Evolutionary conservation across 495 filamentous ascomycete species (phyloP), one percentile per base, ranked within the genome.

Genomic region (Penicillium odoratum): DNA sequence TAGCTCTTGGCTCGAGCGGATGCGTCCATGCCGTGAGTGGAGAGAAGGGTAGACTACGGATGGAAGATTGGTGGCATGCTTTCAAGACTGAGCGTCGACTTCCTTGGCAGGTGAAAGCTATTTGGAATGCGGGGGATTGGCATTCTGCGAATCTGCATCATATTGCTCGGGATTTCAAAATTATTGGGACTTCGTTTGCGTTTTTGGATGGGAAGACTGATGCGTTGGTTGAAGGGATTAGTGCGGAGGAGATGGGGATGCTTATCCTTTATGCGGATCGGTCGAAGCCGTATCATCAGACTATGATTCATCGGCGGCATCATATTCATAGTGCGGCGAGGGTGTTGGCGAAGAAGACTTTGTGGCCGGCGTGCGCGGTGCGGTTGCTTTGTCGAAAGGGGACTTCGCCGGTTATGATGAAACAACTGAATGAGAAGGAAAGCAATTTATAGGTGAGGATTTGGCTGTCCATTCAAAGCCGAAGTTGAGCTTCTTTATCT

Each of bases 1-100:
- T 65, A 5, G 69, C 66, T 3, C 4, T 53, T 0, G 61, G 64
- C 0, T 66, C 64, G 1, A 61, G 29, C 28, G 68, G 66, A 13
- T 62, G 42, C 28, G 56, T 74, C 4, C 72, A 74, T 51, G 72
- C 70, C 7, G 69, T 72, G 3, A 66, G 63, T 28, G 67, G 69
- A 8, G 56, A 62, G 15, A 61, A 62, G 10, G 60, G 56, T 5
- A 51, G 71, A 31, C 28, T 63, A 3, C 54, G 46, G 2, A 46
- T 63, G 16, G 55, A 62, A 7, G 59, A 68, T 10, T 67, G 60
- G 59, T 70, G 69, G 69, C 38, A 51, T 29, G 65, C 67, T 0
- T 60, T 64, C n/a, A 69, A 63, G 44, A 59, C 56, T 11, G 56
- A 68, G 13, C 62, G 71, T 0, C 60, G 52, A 13, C 42, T 68